Base-by-base conservation (phyloP, 2,329 filamentous ascomycete genomes). In the Fusarium decemcellulare region DNA sequence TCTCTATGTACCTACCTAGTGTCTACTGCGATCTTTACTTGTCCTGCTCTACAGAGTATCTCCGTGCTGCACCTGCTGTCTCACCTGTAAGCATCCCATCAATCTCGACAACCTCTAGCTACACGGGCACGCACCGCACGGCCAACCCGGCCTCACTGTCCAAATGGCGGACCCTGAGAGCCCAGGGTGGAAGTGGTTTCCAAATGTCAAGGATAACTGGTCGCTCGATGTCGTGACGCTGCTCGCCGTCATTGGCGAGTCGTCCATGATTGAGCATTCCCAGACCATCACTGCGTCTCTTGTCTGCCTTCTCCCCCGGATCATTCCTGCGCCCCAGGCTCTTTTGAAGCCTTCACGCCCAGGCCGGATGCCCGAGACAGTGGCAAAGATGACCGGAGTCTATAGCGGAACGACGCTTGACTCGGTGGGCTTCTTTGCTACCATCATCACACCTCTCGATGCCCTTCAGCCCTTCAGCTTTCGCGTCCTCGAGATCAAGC, bases 241-340 rank as follows among this genome's bases (percentile, higher is more conserved):
- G 32, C 84, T 91, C 55, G 88, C 88, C 63, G 86, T 91, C 71
- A 87, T 90, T 60, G 88, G 88, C 74, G 88, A 90, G 78, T 85
- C 83, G 3, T 85, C 86, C 16, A 88, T 90, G 65, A 82, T 85
- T 44, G 85, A 87, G 63, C 87, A 90, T 72, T 80, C 85, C 2
- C 88, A 90, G 74, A 82, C 86, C 53, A 84, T 90, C 65, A 90
- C 87, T 3, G 84, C 88, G n/a, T 88, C 86, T 10, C 81, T 83
- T 65, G 81, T 88, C 36, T 88, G 87, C 68, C 82, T 88, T 40
- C 80, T 90, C 5, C 89, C 89, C 30, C 85, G 88, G 51, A 83
- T 91, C 54, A 84, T 91, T 30, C 89, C 88, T 9, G 89, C 89
- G 2, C 88, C 89, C 1, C 88, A 91, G 76, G 86, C 86, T 48